Evolutionary conservation across 192 early-diverging fungal genomes (phyloP), one percentile per base, ranked within the genome.

Genomic region (Phycomyces nitens): DNA sequence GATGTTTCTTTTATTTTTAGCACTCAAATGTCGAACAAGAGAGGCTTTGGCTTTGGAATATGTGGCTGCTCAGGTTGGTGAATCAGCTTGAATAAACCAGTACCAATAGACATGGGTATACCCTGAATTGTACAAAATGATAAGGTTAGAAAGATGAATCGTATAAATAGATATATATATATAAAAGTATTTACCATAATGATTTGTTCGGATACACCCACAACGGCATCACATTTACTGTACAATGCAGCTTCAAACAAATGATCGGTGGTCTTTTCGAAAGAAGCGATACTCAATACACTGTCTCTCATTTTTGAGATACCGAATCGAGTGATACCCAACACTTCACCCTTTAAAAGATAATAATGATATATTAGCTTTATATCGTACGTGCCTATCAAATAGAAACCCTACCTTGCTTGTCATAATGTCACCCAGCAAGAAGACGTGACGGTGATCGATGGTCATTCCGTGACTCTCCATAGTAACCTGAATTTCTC

Each of bases 221-320:
- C 85, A 57, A 98, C 92, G 40, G 83, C 85, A 72, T 99, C 98
- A 49, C 86, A 82, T 74, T 98, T 96, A 51, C 92, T 90, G 77
- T 92, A 97, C 69, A 95, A 89, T 2, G 98, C 85, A 0, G 98
- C 98, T 47, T 99, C 96, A 68, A 99, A 99, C 66, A 99, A 80
- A 68, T 99, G 96, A 68, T 99, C 98, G 0, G 96, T 97, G 0
- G 98, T 99, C 82, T 98, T 99, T 80, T 99, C 98, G 69, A 99
- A 99, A 42, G 95, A 99, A 10, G 96, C 96, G 69, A 99, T 82
- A 96, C 98, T 98, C 66, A 99, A 86, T 14, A 98, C 98, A 72
- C 89, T 92, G 77, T 98, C 96, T 72, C 96, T 97, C 96, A 99
- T 99, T 84, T 99, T 97, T 58, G 95, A 89, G 65, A 99, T 95